phyloP scores from a whole-genome alignment of 1,284 basidiomycete species.

The Puccinia novopanici region DNA sequence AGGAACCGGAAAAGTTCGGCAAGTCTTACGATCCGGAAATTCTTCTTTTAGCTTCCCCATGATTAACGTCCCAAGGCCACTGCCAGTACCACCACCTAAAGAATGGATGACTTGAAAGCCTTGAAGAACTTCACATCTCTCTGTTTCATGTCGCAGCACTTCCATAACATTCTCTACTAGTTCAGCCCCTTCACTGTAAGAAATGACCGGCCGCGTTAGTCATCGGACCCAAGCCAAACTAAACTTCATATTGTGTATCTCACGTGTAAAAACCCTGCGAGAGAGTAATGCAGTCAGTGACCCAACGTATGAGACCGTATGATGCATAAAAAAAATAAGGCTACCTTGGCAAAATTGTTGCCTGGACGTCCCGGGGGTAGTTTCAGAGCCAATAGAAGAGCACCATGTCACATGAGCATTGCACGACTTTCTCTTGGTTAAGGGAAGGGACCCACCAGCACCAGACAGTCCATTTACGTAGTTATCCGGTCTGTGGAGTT shows the following conservation, averaged over 20 bases:
- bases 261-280: constrained; percentile 47
- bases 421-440: not conserved
- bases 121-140: constrained; percentile 59
- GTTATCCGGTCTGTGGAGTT: constrained; percentile 59
- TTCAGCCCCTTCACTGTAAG: constrained; percentile 59
- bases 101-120: constrained; percentile 60
- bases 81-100: constrained; percentile 60
- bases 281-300: not conserved
- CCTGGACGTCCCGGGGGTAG: not conserved
- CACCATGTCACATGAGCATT: not conserved
- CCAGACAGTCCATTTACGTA: constrained; percentile 57
- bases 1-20: constrained; percentile 56
- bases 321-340: not conserved
- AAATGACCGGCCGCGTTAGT: constrained; percentile 53
- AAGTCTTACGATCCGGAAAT: constrained; percentile 59
- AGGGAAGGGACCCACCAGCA: constrained; percentile 55
- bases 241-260: constrained; percentile 47
- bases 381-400: constrained; percentile 1
- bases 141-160: constrained; percentile 59
- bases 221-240: not conserved
- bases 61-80: constrained; percentile 59
- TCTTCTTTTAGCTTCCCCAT: constrained; percentile 60
- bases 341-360: constrained; percentile 45
- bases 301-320: not conserved
- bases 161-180: constrained; percentile 59